Percentiles rank a stretch among this genome's conserved stretches.
These are phyloP conservation scores for Elongisporangium anandrum DNA, from an alignment of 352 stramenopile species.

Conservation along the genomic window DNA sequence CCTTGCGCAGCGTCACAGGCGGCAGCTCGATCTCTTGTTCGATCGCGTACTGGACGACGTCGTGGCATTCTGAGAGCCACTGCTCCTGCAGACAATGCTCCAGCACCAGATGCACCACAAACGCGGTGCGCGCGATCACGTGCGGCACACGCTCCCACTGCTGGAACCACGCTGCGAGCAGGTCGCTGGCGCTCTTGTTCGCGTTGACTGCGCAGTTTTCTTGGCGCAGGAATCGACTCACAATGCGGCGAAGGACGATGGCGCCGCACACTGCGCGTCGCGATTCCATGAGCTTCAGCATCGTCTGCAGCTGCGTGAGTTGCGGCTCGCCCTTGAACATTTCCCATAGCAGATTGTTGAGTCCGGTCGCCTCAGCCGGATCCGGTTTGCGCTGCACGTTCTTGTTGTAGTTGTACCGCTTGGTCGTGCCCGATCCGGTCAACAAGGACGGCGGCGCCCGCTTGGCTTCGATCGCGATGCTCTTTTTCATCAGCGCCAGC, in stretches of 20 bases:
- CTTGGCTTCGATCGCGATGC: conserved; percentile 10
- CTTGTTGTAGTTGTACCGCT: conserved; percentile 11
- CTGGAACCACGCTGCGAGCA: conserved; percentile 23
- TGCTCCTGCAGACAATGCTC: conserved; percentile 25
- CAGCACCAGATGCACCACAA: conserved; percentile 43
- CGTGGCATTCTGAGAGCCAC: conserved; percentile 24
- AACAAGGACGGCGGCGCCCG: background rate
- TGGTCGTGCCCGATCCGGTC: conserved; percentile 4
- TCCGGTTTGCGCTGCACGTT: conserved; percentile 2
- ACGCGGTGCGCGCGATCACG: conserved; percentile 32
- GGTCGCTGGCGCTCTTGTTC: conserved; percentile 17
- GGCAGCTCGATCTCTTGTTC: conserved; percentile 17
- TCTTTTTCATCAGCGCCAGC: conserved; percentile 31
- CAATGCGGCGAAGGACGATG: conserved; percentile 26
- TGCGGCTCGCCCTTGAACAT: conserved; percentile 40
- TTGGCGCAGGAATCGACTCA: conserved; percentile 8
- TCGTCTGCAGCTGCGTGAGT: conserved; percentile 23
- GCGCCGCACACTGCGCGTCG: conserved; percentile 20
- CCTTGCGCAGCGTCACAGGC: conserved; percentile 21
- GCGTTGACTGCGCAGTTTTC: conserved; percentile 15
- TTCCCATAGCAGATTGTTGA: conserved; percentile 50
- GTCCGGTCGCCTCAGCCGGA: conserved; percentile 16
- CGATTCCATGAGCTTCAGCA: conserved; percentile 38
- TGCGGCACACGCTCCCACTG: conserved; percentile 29
- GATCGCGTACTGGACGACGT: conserved; percentile 26